phyloP scores from a whole-genome alignment of 2,329 filamentous ascomycete genomes.

The Plenodomus tracheiphilus region DNA sequence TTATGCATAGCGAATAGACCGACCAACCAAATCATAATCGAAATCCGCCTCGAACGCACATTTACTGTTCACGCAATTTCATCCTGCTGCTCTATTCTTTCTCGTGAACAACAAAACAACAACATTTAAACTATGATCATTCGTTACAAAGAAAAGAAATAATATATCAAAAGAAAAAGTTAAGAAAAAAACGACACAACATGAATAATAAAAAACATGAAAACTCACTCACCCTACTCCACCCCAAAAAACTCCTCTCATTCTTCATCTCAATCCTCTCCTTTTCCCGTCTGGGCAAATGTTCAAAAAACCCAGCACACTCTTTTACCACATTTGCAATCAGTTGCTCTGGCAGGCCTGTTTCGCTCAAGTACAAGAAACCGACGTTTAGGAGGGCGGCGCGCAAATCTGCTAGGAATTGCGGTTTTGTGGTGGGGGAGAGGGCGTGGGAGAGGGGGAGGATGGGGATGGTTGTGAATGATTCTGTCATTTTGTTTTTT shows the following conservation, averaged over 20 bases:
- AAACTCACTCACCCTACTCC: conserved; percentile 46
- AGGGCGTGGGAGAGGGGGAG: conserved; percentile 72
- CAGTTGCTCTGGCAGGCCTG: conserved; percentile 61
- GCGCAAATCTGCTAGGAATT: conserved; percentile 71
- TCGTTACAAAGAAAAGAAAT: too few relatives aligned
- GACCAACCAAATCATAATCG: too few relatives aligned
- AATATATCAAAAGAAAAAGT: too few relatives aligned
- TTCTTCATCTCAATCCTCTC: conserved; percentile 59
- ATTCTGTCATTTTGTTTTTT: conserved; percentile 5
- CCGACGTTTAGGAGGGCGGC: conserved; percentile 83
- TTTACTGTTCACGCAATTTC: too few relatives aligned
- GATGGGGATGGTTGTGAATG: conserved; percentile 76
- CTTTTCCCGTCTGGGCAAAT: conserved; percentile 78
- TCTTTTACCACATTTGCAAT: conserved; percentile 67
- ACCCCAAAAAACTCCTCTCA: conserved; percentile 52
- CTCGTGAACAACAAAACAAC: too few relatives aligned
- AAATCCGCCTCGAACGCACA: too few relatives aligned
- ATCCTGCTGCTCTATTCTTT: too few relatives aligned
- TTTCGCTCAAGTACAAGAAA: conserved; percentile 83
- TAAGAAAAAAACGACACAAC: not conserved
- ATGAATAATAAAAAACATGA: conserved; percentile 13
- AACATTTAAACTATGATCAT: too few relatives aligned
- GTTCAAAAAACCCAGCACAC: conserved; percentile 72
- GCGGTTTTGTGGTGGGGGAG: conserved; percentile 69
- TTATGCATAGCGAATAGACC: not conserved